A percentile compares a stretch with the other conserved stretches of the same genome.
These are phyloP conservation scores for Pulveroboletus sp. DNA, from an alignment of 768 basidiomycete species.

Conservation along the genomic window DNA sequence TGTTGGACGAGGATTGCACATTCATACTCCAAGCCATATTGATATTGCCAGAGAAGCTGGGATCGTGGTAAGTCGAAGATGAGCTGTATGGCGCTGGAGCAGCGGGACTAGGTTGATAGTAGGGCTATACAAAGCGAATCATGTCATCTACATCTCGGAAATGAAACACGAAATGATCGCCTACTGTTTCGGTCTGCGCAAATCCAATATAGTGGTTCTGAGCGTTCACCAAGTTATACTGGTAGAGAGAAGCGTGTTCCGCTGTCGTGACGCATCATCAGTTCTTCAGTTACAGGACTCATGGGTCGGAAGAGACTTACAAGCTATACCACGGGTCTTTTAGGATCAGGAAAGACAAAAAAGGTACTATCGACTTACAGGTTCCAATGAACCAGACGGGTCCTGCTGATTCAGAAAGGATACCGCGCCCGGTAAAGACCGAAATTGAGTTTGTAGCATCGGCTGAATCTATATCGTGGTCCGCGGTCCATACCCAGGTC, in stretches of 20 bases:
- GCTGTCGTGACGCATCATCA: slow-evolving; percentile 18
- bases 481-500: slow-evolving; percentile 77
- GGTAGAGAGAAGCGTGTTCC: slow-evolving; percentile 45
- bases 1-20: slow-evolving; percentile 33
- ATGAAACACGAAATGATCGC: not conserved
- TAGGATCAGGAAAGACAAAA: not conserved
- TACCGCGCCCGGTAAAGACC: slow-evolving; percentile 63
- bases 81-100: slow-evolving; percentile 39
- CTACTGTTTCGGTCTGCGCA: slow-evolving; percentile 48
- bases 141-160: not conserved
- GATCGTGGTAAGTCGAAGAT: slow-evolving; percentile 36
- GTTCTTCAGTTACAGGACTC: not conserved
- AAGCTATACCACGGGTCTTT: slow-evolving; percentile 11
- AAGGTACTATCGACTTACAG: slow-evolving; percentile 12
- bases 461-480: slow-evolving; percentile 52
- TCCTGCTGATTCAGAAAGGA: slow-evolving; percentile 68
- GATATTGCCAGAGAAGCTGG: slow-evolving; percentile 20
- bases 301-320: slow-evolving; percentile 8
- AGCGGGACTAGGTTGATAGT: slow-evolving; percentile 44
- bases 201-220: slow-evolving; percentile 46
- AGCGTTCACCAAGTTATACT: slow-evolving; percentile 43
- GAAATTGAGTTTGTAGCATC: slow-evolving; percentile 48
- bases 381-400: slow-evolving; percentile 83
- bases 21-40: slow-evolving; percentile 13
- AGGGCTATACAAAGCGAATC: slow-evolving; percentile 30